Percentiles rank a stretch among this genome's conserved stretches.
phyloP scores from a whole-genome alignment of 2,329 filamentous ascomycete genomes.

The Cordyceps cateniannulata region DNA sequence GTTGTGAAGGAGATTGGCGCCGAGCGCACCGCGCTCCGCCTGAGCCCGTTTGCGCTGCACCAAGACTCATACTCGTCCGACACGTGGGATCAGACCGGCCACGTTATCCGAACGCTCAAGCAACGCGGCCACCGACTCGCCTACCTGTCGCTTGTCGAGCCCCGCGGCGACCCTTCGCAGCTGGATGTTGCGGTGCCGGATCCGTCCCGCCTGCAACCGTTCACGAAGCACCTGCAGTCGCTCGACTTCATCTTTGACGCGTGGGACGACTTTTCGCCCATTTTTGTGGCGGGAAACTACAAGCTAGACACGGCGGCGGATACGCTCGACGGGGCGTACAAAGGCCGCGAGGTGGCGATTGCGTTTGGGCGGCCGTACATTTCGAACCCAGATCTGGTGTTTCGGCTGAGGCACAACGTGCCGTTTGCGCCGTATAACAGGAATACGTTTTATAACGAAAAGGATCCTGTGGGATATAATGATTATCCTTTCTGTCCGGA shows the following conservation, averaged over 20 bases:
- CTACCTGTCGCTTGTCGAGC: conserved; percentile 32
- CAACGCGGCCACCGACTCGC: conserved; percentile 23
- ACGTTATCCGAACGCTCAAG: conserved; percentile 23
- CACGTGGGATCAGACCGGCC: conserved; percentile 23
- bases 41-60: conserved; percentile 43
- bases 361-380: conserved; percentile 29
- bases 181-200: conserved; percentile 23
- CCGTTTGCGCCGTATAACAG: conserved; percentile 31
- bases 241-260: conserved; percentile 25
- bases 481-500: conserved; percentile 24
- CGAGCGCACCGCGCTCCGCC: conserved; percentile 44
- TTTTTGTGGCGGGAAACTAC: conserved; percentile 27
- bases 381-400: conserved; percentile 31
- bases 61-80: conserved; percentile 22
- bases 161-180: conserved; percentile 28
- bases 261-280: conserved; percentile 27
- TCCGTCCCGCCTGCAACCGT: conserved; percentile 8
- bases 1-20: conserved; percentile 39
- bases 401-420: conserved; percentile 31
- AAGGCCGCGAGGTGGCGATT: conserved; percentile 22
- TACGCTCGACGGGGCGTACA: conserved; percentile 20
- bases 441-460: conserved; percentile 31
- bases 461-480: conserved; percentile 22
- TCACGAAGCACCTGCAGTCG: neutral
- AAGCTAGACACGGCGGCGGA: conserved; percentile 19